Evolutionary conservation across 116 monocot genomes (phyloP).

Genomic region (Posidonia oceanica): DNA sequence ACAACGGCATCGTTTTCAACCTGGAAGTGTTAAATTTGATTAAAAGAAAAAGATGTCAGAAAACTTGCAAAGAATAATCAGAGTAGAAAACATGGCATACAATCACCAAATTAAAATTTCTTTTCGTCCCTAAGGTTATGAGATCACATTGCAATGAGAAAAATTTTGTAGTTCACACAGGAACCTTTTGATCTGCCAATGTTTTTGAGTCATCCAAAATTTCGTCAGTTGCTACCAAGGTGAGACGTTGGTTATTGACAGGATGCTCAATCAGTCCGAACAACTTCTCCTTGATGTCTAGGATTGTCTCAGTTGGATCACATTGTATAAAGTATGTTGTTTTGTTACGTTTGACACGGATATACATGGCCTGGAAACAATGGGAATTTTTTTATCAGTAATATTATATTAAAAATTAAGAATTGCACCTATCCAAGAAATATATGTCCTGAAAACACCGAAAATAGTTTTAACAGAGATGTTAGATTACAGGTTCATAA

Average conservation of each 20-base stretch:
- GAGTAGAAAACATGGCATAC: neutral
- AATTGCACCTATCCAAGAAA: slow-evolving; percentile 24
- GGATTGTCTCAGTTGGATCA: slow-evolving; percentile 81
- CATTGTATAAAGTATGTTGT: slow-evolving; percentile 90
- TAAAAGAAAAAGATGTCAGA: neutral
- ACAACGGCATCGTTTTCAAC: slow-evolving; percentile 88
- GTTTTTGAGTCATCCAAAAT: slow-evolving; percentile 83
- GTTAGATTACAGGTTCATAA: neutral
- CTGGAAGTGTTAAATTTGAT: slow-evolving; percentile 14
- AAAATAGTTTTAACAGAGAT: neutral
- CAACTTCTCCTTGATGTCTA: slow-evolving; percentile 86
- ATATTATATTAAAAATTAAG: no score
- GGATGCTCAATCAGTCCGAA: slow-evolving; percentile 52
- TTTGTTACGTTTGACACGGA: slow-evolving; percentile 87
- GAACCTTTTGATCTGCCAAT: slow-evolving; percentile 89
- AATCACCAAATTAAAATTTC: no score
- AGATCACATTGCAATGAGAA: neutral
- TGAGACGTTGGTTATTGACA: slow-evolving; percentile 52
- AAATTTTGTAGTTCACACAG: neutral
- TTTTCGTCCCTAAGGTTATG: no score
- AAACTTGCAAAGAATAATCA: neutral
- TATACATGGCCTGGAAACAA: slow-evolving; percentile 77
- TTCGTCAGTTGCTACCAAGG: slow-evolving; percentile 50
- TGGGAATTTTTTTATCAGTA: no score
- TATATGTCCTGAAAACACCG: slow-evolving; percentile 59